Conservation (phyloP, 306 rosid species). For the Datisca glomerata region DNA sequence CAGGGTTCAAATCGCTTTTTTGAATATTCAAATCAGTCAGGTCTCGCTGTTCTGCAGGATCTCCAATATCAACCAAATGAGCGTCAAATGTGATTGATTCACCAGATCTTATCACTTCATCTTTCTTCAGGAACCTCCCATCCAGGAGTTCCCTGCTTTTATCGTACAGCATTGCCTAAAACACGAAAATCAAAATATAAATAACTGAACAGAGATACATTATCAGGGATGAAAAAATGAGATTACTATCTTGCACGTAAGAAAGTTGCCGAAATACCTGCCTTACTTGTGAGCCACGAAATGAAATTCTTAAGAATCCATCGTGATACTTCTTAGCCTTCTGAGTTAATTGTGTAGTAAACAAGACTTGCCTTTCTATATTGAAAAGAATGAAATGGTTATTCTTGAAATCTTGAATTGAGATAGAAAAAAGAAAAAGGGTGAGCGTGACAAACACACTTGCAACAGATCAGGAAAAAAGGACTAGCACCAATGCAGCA, state of each 20-base stretch:
- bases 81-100: slow-evolving; percentile 38
- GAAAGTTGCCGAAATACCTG: slow-evolving; percentile 32
- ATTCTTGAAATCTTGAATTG: neutral
- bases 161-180: slow-evolving; percentile 56
- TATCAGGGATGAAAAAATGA: neutral
- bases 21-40: slow-evolving; percentile 16
- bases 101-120: slow-evolving; percentile 45
- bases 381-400: slow-evolving; percentile 9
- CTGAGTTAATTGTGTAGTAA: slow-evolving; percentile 53
- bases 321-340: slow-evolving; percentile 62
- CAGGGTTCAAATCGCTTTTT: slow-evolving; percentile 11
- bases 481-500: slow-evolving; percentile 6
- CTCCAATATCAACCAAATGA: slow-evolving; percentile 62
- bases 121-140: slow-evolving; percentile 45
- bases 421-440: too few species aligned
- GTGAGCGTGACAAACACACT: too few species aligned
- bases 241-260: too few species aligned
- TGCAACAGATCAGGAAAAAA: neutral
- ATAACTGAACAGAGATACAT: neutral
- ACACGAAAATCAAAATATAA: slow-evolving; percentile 1
- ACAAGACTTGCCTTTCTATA: slow-evolving; percentile 59
- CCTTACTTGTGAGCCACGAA: slow-evolving; percentile 41
- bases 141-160: slow-evolving; percentile 36
- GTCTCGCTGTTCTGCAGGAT: slow-evolving; percentile 33
- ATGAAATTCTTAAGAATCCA: slow-evolving; percentile 43